These are phyloP conservation scores for Macaranga tanarius DNA, from an alignment of 441 rosid genomes.

Conservation along the genomic window DNA sequence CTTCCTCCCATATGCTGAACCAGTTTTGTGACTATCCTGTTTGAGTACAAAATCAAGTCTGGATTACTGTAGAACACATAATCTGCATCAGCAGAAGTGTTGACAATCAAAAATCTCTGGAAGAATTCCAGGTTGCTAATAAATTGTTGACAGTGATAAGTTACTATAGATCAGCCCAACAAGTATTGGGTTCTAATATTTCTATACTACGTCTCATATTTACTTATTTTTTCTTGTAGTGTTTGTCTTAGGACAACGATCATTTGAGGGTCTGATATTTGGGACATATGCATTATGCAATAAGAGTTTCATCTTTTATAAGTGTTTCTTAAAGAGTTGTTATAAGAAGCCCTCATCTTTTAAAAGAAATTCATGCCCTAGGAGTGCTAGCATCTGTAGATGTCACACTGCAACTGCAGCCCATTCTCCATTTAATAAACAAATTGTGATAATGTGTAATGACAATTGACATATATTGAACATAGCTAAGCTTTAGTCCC, in stretches of 20 bases:
- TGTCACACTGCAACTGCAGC: neutral
- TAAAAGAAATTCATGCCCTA: neutral
- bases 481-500: too few relatives aligned
- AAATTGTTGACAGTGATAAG: too few relatives aligned
- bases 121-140: neutral
- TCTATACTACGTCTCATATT: neutral
- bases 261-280: neutral
- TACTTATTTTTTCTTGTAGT: neutral
- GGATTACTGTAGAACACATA: conserved; percentile 52
- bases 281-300: neutral
- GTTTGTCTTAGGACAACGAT: neutral
- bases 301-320: neutral
- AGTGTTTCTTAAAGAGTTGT: neutral
- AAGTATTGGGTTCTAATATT: neutral
- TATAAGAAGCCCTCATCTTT: neutral
- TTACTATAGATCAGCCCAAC: neutral
- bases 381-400: neutral
- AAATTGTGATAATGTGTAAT: neutral
- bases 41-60: conserved; percentile 50
- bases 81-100: conserved; percentile 54
- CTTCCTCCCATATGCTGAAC: conserved; percentile 51
- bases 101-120: conserved; percentile 15
- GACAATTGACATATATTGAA: too few relatives aligned
- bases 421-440: neutral
- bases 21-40: conserved; percentile 34